A percentile compares a stretch with the other conserved stretches of the same genome.
Evolutionary conservation across 805 yeast species (phyloP).

Genomic region (Pichia cabralensis): DNA sequence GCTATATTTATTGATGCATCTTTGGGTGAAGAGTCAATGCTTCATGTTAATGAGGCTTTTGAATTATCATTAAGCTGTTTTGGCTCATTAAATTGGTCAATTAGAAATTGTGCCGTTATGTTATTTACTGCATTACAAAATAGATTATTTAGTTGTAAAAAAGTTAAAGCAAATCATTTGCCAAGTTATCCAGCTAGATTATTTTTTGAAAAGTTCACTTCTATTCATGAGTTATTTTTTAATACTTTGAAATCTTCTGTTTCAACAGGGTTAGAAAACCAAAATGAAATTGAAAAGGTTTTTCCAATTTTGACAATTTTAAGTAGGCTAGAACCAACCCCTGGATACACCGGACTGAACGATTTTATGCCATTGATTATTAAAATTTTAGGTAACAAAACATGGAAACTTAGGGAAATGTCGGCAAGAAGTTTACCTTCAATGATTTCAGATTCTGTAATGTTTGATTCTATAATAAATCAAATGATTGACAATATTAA

Average conservation of each 20-base stretch:
- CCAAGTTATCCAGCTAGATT: slow-evolving; percentile 35
- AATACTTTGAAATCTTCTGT: slow-evolving; percentile 29
- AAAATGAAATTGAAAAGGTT: slow-evolving; percentile 36
- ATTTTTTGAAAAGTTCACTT: slow-evolving; percentile 59
- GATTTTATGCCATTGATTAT: slow-evolving; percentile 42
- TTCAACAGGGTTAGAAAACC: slow-evolving; percentile 23
- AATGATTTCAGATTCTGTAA: slow-evolving; percentile 28
- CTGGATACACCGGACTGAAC: slow-evolving; percentile 41
- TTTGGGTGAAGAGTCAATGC: slow-evolving; percentile 42
- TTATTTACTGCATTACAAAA: slow-evolving; percentile 77
- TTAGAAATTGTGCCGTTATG: slow-evolving; percentile 91
- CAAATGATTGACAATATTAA: slow-evolving; percentile 7
- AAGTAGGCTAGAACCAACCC: slow-evolving; percentile 54
- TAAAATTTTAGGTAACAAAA: slow-evolving; percentile 37
- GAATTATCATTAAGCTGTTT: slow-evolving; percentile 54
- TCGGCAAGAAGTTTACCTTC: slow-evolving; percentile 64
- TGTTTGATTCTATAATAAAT: slow-evolving; percentile 20
- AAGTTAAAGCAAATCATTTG: slow-evolving; percentile 22
- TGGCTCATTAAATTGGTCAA: slow-evolving; percentile 66
- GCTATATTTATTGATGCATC: slow-evolving; percentile 64
- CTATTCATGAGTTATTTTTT: slow-evolving; percentile 41
- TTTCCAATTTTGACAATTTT: slow-evolving; percentile 71
- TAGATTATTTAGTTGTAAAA: slow-evolving; percentile 60
- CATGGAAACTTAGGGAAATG: slow-evolving; percentile 85
- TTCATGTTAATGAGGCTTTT: slow-evolving; percentile 48